Conservation (phyloP, 352 stramenopile species). For the Globisporangium cederbergense region DNA sequence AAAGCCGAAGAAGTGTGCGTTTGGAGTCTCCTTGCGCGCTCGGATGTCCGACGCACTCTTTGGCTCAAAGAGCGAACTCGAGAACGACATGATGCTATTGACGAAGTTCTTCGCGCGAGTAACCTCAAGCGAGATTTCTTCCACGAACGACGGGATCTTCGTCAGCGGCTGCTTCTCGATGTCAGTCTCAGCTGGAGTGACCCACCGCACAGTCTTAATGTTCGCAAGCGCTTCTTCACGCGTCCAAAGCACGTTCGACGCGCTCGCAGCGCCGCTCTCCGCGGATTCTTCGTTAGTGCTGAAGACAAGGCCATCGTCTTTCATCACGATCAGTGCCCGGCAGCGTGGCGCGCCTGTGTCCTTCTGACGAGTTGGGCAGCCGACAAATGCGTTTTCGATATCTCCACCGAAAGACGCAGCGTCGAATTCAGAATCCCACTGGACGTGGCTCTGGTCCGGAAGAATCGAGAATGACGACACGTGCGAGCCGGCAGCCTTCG, state of each 20-base stretch:
- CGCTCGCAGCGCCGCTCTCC: neutral
- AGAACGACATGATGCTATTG: constrained; percentile 41
- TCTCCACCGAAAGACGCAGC: constrained; percentile 45
- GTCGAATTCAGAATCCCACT: constrained; percentile 54
- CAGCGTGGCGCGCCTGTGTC: constrained; percentile 38
- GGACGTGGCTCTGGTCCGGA: constrained; percentile 18
- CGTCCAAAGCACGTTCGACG: constrained; percentile 51
- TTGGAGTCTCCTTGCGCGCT: constrained; percentile 50
- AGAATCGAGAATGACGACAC: constrained; percentile 44
- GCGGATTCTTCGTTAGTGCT: constrained; percentile 50
- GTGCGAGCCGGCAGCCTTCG: constrained; percentile 19
- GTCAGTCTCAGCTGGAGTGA: constrained; percentile 70
- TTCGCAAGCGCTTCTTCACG: constrained; percentile 79
- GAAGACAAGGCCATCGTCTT: constrained; percentile 71
- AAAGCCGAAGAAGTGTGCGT: constrained; percentile 79
- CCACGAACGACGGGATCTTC: constrained; percentile 64
- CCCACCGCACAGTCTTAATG: constrained; percentile 74
- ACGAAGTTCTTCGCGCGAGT: constrained; percentile 51
- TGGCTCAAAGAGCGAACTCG: constrained; percentile 46
- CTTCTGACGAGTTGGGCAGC: constrained; percentile 58
- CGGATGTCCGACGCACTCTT: constrained; percentile 26
- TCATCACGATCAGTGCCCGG: constrained; percentile 58
- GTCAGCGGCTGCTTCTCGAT: constrained; percentile 74
- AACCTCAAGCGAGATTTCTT: constrained; percentile 65
- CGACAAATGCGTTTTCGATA: constrained; percentile 49